phyloP scores from a whole-genome alignment of 306 rosid species.

The Ormosia semicastrata region DNA sequence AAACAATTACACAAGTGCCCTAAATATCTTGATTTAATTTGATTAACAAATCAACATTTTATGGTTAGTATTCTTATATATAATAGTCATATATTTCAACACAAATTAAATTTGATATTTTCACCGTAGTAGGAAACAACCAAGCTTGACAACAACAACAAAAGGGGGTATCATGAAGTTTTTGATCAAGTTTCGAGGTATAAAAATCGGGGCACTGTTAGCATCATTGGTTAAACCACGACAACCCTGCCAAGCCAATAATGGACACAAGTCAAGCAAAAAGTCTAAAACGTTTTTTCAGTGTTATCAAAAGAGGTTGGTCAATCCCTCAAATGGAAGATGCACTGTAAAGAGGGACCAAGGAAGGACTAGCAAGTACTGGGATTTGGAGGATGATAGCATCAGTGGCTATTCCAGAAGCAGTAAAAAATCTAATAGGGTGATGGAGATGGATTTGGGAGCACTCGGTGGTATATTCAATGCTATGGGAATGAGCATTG shows the following conservation, averaged over 20 bases:
- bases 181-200: slow-evolving; percentile 44
- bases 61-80: no score
- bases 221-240: slow-evolving; percentile 41
- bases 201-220: slow-evolving; percentile 36
- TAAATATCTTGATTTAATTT: not conserved
- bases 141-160: slow-evolving; percentile 16
- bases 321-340: slow-evolving; percentile 24
- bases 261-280: slow-evolving; percentile 11
- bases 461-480: slow-evolving; percentile 46
- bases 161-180: slow-evolving; percentile 43
- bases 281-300: slow-evolving; percentile 20
- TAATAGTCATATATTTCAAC: no score
- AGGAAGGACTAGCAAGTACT: not conserved
- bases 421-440: slow-evolving; percentile 12
- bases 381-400: slow-evolving; percentile 19
- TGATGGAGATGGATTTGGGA: slow-evolving; percentile 45
- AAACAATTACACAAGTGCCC: no score
- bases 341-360: not conserved
- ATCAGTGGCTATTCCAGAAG: not conserved
- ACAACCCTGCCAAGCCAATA: not conserved
- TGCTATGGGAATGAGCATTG: slow-evolving; percentile 28
- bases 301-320: slow-evolving; percentile 20
- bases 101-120: not conserved
- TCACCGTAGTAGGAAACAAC: slow-evolving; percentile 24
- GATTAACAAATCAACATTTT: not conserved